Base-by-base conservation (phyloP, 164 flowering plant species). In the Annona cherimola region DNA sequence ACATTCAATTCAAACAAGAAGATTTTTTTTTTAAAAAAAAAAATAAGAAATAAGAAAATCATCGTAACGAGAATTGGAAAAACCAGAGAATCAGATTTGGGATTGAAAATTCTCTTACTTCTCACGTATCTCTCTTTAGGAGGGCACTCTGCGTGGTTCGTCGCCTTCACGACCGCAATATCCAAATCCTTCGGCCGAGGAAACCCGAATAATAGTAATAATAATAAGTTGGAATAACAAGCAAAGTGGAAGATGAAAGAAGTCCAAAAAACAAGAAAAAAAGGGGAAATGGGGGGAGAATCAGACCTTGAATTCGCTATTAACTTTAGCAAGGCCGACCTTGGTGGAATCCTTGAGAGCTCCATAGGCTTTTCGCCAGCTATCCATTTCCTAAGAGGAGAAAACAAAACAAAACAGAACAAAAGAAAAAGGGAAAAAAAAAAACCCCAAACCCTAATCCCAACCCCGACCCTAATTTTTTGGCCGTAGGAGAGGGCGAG, bases 91-190 rank as follows among this genome's bases (percentile, higher is more conserved):
- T 4, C 39, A 18, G n/a, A 64, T 11, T 40, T 64, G 44, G 45
- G 67, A 50, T 50, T 50, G 57, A 16, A 63, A 26, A 19, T 45
- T 42, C 9, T 75, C 92, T 82, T 68, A 91, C 97, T 90, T 75
- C 91, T 79, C 54, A 91, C 84, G 71, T 91, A 93, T 63, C 97
- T 75, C 68, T 90, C 97, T 73, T 91, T 91, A 61, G 97, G 94
- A 2, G 94, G 92, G 46, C 87, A 82, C 80, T 87, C 94, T 35
- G 89, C 94, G 76, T 91, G 97, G 82, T 89, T 91, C 41, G 97
- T 88, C 3, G 97, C 97, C 80, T 91, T 91, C 70, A 89, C 93
- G 67, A 91, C 84, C 67, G 97, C 93, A 68, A 91, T 87, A 77
- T 91, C 97, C 84, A 91, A 77, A 71, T 91, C 96, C 96, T 91